Conservation (phyloP, 2,329 filamentous ascomycete species). For the Colletotrichum filicis region DNA sequence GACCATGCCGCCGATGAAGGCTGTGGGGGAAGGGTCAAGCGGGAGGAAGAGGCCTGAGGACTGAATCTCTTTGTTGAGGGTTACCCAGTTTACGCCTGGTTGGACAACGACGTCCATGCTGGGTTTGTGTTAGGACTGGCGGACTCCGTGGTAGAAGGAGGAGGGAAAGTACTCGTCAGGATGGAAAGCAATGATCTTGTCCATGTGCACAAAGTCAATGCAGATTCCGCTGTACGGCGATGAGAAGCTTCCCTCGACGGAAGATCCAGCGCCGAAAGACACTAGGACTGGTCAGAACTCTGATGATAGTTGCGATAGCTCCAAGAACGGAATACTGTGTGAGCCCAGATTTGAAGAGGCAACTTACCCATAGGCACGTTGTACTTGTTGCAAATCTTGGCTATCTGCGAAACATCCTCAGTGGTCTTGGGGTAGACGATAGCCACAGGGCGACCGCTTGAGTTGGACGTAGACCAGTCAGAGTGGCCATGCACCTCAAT, state of each 20-base stretch:
- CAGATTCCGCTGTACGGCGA: slow-evolving; percentile 75
- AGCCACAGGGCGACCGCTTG: slow-evolving; percentile 70
- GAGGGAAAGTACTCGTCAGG: slow-evolving; percentile 58
- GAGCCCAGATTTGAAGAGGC: too few species aligned
- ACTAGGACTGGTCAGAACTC: slow-evolving; percentile 42
- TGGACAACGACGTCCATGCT: slow-evolving; percentile 77
- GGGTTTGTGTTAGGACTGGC: fast-evolving
- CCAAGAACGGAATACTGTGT: too few species aligned
- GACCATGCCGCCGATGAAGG: slow-evolving; percentile 69
- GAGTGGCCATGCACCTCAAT: slow-evolving; percentile 74
- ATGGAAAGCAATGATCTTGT: slow-evolving; percentile 71
- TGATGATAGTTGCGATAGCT: neutral
- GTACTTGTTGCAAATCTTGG: slow-evolving; percentile 69
- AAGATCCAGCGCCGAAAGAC: slow-evolving; percentile 79
- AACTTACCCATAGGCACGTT: slow-evolving; percentile 70
- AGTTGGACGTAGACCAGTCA: slow-evolving; percentile 77
- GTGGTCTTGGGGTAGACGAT: slow-evolving; percentile 73
- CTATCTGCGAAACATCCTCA: slow-evolving; percentile 72
- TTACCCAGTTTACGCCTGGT: slow-evolving; percentile 75
- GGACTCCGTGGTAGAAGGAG: neutral
- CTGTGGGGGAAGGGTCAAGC: slow-evolving; percentile 74
- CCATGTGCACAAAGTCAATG: slow-evolving; percentile 77
- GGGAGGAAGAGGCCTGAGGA: slow-evolving; percentile 74
- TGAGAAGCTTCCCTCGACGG: slow-evolving; percentile 77
- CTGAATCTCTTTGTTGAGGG: slow-evolving; percentile 73